Conservation (phyloP, 345 rosid genomes). For the Anastatica hierochuntica region DNA sequence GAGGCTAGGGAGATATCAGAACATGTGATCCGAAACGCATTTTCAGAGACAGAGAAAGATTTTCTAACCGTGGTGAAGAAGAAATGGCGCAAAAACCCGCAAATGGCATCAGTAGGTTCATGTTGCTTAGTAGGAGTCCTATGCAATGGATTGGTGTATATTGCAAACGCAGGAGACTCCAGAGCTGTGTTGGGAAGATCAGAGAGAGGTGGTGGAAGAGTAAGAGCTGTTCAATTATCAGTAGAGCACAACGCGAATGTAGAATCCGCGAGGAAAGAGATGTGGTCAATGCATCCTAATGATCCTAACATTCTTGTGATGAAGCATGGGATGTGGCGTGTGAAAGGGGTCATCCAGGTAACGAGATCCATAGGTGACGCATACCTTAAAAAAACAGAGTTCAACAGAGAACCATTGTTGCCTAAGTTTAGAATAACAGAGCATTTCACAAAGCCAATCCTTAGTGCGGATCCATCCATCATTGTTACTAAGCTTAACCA, state of each 20-base stretch:
- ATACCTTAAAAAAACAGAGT: slow-evolving; percentile 60
- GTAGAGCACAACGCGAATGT: slow-evolving; percentile 65
- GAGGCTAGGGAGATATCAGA: slow-evolving; percentile 39
- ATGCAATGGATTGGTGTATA: slow-evolving; percentile 48
- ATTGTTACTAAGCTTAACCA: slow-evolving; percentile 39
- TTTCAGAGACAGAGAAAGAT: slow-evolving; percentile 44
- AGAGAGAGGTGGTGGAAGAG: slow-evolving; percentile 35
- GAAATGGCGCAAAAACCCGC: slow-evolving; percentile 50
- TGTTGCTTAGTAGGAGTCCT: slow-evolving; percentile 66
- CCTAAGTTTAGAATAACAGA: slow-evolving; percentile 45
- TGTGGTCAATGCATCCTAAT: slow-evolving; percentile 52
- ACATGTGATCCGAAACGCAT: slow-evolving; percentile 46
- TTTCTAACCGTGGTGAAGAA: slow-evolving; percentile 53
- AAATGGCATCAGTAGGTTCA: slow-evolving; percentile 73
- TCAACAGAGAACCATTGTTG: slow-evolving; percentile 67
- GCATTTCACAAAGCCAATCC: slow-evolving; percentile 54
- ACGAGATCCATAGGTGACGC: slow-evolving; percentile 86
- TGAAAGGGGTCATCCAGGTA: slow-evolving; percentile 79
- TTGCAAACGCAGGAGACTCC: slow-evolving; percentile 77
- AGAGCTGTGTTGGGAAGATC: slow-evolving; percentile 63
- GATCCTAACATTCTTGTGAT: slow-evolving; percentile 49
- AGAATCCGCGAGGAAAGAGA: slow-evolving; percentile 55
- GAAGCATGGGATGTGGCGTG: slow-evolving; percentile 74
- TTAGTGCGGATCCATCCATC: slow-evolving; percentile 57
- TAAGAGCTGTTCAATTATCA: slow-evolving; percentile 53